These are phyloP conservation scores for Perilla frutescens DNA, from an alignment of 257 asterid genomes.

Conservation along the genomic window DNA sequence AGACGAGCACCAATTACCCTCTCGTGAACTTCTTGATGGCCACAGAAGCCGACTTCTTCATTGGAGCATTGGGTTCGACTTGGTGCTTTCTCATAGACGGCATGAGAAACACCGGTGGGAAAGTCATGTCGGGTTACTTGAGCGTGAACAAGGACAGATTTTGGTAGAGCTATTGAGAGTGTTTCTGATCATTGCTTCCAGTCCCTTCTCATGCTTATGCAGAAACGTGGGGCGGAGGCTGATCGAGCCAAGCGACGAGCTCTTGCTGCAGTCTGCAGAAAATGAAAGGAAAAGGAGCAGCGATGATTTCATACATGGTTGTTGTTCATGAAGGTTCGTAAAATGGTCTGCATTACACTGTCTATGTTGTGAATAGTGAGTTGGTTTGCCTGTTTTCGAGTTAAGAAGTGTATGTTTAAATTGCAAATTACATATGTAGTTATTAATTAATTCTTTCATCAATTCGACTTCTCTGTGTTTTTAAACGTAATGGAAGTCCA, in stretches of 20 bases:
- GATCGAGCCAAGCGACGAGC: neutral
- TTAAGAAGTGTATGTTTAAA: neutral
- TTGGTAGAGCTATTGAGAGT: conserved; percentile 54
- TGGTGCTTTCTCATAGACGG: conserved; percentile 96
- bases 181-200: neutral
- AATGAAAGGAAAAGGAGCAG: neutral
- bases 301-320: neutral
- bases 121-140: conserved; percentile 92
- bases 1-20: conserved; percentile 90
- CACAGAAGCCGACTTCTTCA: conserved; percentile 86
- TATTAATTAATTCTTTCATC: neutral
- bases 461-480: neutral
- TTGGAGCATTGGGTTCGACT: conserved; percentile 90
- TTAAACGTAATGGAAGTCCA: too few species aligned
- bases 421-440: neutral
- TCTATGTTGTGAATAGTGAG: conserved; percentile 26
- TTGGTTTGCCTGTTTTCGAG: neutral
- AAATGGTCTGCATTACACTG: neutral
- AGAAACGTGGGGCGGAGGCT: too few species aligned
- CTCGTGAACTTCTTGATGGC: conserved; percentile 97
- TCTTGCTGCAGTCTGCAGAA: conserved; percentile 2
- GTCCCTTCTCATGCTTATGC: too few species aligned
- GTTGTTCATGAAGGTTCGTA: neutral
- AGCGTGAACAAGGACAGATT: conserved; percentile 95
- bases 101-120: conserved; percentile 93